Conservation (phyloP, 2,329 filamentous ascomycete species). For the Microdochium nivale region DNA sequence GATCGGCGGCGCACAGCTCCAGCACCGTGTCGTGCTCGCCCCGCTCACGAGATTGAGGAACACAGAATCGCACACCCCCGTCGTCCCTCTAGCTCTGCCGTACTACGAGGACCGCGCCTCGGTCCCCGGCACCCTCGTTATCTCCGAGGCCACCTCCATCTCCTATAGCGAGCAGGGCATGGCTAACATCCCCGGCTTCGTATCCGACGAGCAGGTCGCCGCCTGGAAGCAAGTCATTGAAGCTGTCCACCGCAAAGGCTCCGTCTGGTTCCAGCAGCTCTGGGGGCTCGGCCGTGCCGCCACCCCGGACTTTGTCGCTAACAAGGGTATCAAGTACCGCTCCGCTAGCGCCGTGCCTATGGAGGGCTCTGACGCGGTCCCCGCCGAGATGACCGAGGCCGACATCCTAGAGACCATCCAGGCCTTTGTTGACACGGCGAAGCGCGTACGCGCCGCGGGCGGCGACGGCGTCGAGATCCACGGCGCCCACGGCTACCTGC, state of each 20-base stretch:
- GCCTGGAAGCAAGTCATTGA: slow-evolving; percentile 48
- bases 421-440: slow-evolving; percentile 44
- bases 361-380: slow-evolving; percentile 32
- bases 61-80: slow-evolving; percentile 30
- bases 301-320: slow-evolving; percentile 13
- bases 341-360: slow-evolving; percentile 22
- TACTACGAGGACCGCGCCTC: slow-evolving; percentile 35
- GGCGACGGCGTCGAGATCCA: slow-evolving; percentile 55
- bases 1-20: slow-evolving; percentile 34
- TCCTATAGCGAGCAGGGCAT: slow-evolving; percentile 36
- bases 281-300: slow-evolving; percentile 52
- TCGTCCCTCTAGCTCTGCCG: slow-evolving; percentile 34
- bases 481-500: slow-evolving; percentile 38
- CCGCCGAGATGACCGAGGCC: slow-evolving; percentile 53
- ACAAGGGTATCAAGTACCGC: slow-evolving; percentile 17
- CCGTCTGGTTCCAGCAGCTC: slow-evolving; percentile 50
- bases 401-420: slow-evolving; percentile 56
- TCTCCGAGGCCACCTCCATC: slow-evolving; percentile 47
- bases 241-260: slow-evolving; percentile 47
- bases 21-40: slow-evolving; percentile 40
- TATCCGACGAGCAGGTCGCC: slow-evolving; percentile 36
- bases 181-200: slow-evolving; percentile 43
- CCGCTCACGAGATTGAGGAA: slow-evolving; percentile 45
- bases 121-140: slow-evolving; percentile 33
- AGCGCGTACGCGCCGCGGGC: slow-evolving; percentile 51